phyloP scores from a whole-genome alignment of 2,329 filamentous ascomycete species.

The Aureobasidium sp. region DNA sequence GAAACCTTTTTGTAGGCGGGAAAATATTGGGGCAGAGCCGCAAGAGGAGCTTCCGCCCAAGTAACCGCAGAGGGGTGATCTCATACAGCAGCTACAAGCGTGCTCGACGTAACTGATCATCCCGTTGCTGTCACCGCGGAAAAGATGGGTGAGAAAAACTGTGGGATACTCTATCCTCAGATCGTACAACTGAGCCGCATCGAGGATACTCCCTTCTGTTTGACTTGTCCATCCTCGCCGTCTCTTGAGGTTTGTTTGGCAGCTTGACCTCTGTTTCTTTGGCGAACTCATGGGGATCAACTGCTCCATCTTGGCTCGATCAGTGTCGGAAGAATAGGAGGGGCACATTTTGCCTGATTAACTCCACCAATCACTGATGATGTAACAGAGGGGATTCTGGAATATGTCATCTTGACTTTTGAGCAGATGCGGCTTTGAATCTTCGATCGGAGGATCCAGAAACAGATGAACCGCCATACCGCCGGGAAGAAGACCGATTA shows the following conservation, averaged over 20 bases:
- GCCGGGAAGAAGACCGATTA: background rate
- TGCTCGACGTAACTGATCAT: slow-evolving; percentile 9
- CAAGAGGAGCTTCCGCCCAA: background rate
- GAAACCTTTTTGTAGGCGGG: slow-evolving; percentile 6
- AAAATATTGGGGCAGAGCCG: background rate
- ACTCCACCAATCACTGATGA: slow-evolving; percentile 8
- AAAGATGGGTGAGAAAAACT: background rate
- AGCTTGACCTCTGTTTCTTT: background rate
- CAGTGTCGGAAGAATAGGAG: slow-evolving; percentile 2
- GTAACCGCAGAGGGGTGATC: background rate
- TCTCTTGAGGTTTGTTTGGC: background rate
- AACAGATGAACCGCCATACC: background rate
- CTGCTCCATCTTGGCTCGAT: background rate
- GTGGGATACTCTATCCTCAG: background rate
- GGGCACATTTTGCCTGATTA: slow-evolving; percentile 7
- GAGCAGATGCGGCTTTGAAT: background rate
- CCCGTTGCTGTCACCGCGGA: slow-evolving; percentile 8
- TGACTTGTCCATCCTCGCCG: background rate
- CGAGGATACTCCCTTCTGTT: background rate
- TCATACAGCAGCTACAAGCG: slow-evolving; percentile 9
- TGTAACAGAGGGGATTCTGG: background rate
- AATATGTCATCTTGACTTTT: background rate
- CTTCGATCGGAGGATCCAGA: background rate
- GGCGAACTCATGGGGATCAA: background rate
- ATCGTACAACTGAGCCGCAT: background rate